These are phyloP conservation scores for Coniochaeta ligniaria DNA, from an alignment of 2,329 filamentous ascomycete species.

Conservation along the genomic window DNA sequence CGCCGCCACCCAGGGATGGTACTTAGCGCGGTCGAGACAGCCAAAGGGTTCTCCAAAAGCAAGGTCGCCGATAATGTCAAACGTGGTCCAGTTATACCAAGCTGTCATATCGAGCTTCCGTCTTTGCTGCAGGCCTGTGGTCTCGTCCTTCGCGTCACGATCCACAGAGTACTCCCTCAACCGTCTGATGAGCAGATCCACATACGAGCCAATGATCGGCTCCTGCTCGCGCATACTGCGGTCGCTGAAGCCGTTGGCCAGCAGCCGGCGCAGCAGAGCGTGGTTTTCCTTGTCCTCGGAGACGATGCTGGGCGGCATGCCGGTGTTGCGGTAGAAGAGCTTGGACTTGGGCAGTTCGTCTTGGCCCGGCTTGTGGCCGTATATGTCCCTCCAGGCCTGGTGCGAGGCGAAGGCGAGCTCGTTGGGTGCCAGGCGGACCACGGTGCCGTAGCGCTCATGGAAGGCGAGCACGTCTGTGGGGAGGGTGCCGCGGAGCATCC, in stretches of 20 bases:
- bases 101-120: constrained; percentile 5
- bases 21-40: constrained; percentile 24
- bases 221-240: constrained; percentile 24
- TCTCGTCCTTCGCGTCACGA: constrained; percentile 5
- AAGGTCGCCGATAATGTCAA: constrained; percentile 37
- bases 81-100: constrained; percentile 23
- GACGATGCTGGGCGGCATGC: constrained; percentile 20
- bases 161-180: constrained; percentile 5
- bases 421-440: constrained; percentile 35
- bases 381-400: constrained; percentile 25
- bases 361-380: constrained; percentile 20
- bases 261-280: constrained; percentile 23
- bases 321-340: constrained; percentile 19
- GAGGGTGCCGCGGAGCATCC: constrained; percentile 84
- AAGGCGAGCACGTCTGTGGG: constrained; percentile 17
- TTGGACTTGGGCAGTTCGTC: constrained; percentile 17
- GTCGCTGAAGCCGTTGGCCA: constrained; percentile 13
- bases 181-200: constrained; percentile 18
- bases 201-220: constrained; percentile 19
- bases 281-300: constrained; percentile 19
- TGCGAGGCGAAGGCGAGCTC: constrained; percentile 33
- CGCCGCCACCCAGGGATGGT: constrained; percentile 18
- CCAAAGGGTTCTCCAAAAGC: constrained; percentile 37
- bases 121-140: background rate
- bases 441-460: constrained; percentile 16